phyloP scores from a whole-genome alignment of 768 basidiomycete genomes.

The Suillus alpinus region DNA sequence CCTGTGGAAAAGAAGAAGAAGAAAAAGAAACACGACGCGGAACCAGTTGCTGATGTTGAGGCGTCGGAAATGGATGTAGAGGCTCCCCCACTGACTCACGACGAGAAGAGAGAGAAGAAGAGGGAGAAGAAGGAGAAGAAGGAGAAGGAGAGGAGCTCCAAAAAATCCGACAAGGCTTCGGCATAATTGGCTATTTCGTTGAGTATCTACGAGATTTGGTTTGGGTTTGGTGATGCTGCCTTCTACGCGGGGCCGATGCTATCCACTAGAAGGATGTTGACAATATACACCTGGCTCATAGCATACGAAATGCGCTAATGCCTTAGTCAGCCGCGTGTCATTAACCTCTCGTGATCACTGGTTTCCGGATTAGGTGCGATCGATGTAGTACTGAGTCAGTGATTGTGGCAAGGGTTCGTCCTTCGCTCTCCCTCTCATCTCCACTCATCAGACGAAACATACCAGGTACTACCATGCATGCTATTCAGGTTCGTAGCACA shows the following conservation, averaged over 20 bases:
- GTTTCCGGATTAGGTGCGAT: constrained; percentile 31
- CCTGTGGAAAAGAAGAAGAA: constrained; percentile 21
- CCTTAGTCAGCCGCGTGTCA: not conserved
- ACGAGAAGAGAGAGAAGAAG: constrained; percentile 15
- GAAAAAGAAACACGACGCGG: constrained; percentile 8
- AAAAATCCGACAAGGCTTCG: constrained; percentile 12
- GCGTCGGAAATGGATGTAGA: constrained; percentile 10
- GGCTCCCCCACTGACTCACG: constrained; percentile 16
- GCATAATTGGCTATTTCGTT: not conserved
- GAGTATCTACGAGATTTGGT: not conserved
- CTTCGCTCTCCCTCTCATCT: constrained; percentile 18
- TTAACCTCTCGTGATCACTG: constrained; percentile 8
- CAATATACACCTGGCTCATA: not conserved
- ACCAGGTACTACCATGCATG: constrained; percentile 37
- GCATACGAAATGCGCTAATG: not conserved
- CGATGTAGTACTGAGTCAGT: constrained; percentile 19
- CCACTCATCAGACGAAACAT: constrained; percentile 8
- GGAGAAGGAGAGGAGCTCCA: constrained; percentile 31
- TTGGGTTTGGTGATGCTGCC: not conserved
- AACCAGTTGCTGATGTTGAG: constrained; percentile 14
- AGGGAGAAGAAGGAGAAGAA: constrained; percentile 32
- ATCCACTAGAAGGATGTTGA: not conserved
- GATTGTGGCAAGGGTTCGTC: constrained; percentile 25
- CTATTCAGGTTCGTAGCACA: constrained; percentile 39
- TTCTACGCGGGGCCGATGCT: not conserved